Evolutionary conservation across 805 yeast species (phyloP).

Genomic region (Wickerhamiella alocasiicola): DNA sequence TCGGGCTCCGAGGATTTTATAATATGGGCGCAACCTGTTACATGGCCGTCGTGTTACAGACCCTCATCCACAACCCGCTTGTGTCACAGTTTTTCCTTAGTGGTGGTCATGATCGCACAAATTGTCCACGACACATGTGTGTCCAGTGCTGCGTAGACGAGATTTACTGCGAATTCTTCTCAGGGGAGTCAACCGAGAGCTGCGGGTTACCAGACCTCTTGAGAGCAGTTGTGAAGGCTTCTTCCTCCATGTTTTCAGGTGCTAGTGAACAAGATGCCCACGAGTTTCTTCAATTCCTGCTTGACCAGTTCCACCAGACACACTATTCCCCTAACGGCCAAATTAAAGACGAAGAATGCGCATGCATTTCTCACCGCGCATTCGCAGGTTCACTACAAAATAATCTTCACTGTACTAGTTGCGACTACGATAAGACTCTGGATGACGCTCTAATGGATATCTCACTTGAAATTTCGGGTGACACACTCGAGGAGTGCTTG

Average conservation of each 20-base stretch:
- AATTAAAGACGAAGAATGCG: constrained; percentile 33
- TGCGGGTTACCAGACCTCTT: constrained; percentile 72
- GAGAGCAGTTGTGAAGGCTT: constrained; percentile 74
- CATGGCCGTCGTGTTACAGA: constrained; percentile 86
- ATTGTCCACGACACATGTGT: constrained; percentile 36
- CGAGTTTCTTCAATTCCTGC: constrained; percentile 86
- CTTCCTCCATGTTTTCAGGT: constrained; percentile 58
- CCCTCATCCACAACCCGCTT: constrained; percentile 80
- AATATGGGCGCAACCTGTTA: constrained; percentile 97
- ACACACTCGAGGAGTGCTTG: constrained; percentile 49
- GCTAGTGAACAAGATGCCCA: constrained; percentile 98
- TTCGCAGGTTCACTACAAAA: constrained; percentile 78
- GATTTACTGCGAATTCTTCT: constrained; percentile 62
- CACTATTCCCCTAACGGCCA: constrained; percentile 12
- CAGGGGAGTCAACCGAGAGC: constrained; percentile 48
- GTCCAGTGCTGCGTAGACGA: constrained; percentile 77
- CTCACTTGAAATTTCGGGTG: constrained; percentile 51
- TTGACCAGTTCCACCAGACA: constrained; percentile 62
- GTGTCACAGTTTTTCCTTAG: constrained; percentile 64
- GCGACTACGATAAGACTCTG: constrained; percentile 52
- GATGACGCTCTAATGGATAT: constrained; percentile 85
- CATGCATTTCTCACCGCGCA: constrained; percentile 69
- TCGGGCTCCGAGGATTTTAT: constrained; percentile 80
- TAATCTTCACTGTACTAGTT: constrained; percentile 59
- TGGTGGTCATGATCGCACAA: constrained; percentile 55